Conservation (phyloP, 1,284 basidiomycete species). For the Schizopora paradoxa region DNA sequence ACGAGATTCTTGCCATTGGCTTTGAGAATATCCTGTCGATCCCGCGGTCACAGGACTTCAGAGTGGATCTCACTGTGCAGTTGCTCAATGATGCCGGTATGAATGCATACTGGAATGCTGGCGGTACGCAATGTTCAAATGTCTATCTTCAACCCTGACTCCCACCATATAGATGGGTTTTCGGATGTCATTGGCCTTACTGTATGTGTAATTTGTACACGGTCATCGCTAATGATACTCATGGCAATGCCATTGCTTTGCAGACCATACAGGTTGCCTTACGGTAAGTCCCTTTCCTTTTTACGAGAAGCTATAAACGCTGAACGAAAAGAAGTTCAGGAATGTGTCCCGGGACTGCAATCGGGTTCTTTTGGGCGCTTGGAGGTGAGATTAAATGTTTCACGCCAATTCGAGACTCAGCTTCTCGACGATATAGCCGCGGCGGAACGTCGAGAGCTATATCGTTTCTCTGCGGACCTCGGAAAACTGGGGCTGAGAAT, state of each 20-base stretch:
- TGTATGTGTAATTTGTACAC: too few species aligned
- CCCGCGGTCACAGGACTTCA: constrained; percentile 51
- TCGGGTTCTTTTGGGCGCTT: constrained; percentile 68
- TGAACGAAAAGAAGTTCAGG: constrained; percentile 40
- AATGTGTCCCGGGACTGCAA: constrained; percentile 58
- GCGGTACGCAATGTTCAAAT: too few species aligned
- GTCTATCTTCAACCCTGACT: too few species aligned
- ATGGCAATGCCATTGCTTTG: constrained; percentile 6
- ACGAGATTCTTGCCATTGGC: constrained; percentile 60
- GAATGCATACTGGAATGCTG: constrained; percentile 64
- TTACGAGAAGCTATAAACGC: constrained; percentile 1
- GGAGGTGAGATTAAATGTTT: constrained; percentile 38
- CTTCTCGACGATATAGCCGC: constrained; percentile 35
- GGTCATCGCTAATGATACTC: background rate
- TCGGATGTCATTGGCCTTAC: constrained; percentile 56
- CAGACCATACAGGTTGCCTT: constrained; percentile 63
- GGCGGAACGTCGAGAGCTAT: constrained; percentile 54
- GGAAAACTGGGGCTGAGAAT: constrained; percentile 61
- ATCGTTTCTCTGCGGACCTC: constrained; percentile 60
- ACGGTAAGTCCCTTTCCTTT: constrained; percentile 32
- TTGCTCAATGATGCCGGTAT: constrained; percentile 66
- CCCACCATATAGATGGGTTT: too few species aligned
- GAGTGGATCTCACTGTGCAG: constrained; percentile 55
- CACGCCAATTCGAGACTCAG: background rate
- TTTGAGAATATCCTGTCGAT: constrained; percentile 60